Evolutionary conservation across 441 rosid genomes (phyloP).

Genomic region (Viola pubescens): DNA sequence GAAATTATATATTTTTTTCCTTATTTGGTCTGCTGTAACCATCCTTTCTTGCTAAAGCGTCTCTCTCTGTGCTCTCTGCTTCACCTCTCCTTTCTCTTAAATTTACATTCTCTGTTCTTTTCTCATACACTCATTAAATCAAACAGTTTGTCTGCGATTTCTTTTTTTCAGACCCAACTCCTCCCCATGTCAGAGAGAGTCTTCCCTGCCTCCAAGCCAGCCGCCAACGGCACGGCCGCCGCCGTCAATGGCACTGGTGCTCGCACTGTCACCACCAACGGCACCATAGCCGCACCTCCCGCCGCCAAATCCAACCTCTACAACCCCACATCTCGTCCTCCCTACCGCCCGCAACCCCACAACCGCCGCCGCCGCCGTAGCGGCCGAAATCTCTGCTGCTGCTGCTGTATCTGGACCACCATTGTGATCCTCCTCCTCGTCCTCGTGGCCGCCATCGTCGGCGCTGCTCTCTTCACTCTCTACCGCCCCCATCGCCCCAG

Average conservation of each 20-base stretch:
- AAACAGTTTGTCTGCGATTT: no score
- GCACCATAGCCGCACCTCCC: constrained; percentile 25
- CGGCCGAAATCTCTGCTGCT: constrained; percentile 61
- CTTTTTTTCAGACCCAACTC: background rate
- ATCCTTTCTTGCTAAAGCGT: background rate
- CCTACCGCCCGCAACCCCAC: constrained; percentile 71
- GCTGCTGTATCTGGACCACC: constrained; percentile 64
- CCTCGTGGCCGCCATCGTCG: constrained; percentile 40
- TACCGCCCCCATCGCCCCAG: constrained; percentile 82
- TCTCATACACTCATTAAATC: no score
- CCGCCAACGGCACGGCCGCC: constrained; percentile 25
- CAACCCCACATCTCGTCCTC: constrained; percentile 40
- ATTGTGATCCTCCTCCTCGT: constrained; percentile 41
- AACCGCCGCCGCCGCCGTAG: constrained; percentile 45
- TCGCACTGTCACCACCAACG: constrained; percentile 19
- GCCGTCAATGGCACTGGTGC: constrained; percentile 20
- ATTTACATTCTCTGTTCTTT: background rate
- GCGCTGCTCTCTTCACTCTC: constrained; percentile 48
- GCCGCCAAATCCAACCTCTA: constrained; percentile 42
- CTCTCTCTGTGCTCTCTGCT: background rate
- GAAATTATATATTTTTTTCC: constrained; percentile 10
- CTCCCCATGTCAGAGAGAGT: constrained; percentile 49
- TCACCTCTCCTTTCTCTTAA: background rate
- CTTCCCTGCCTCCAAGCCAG: constrained; percentile 54
- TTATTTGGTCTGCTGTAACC: constrained; percentile 26